Percentiles rank a stretch among this genome's conserved stretches.
These are phyloP conservation scores for Cylindrodendrum hubeiense DNA, from an alignment of 2,329 filamentous ascomycete species.

Conservation along the genomic window DNA sequence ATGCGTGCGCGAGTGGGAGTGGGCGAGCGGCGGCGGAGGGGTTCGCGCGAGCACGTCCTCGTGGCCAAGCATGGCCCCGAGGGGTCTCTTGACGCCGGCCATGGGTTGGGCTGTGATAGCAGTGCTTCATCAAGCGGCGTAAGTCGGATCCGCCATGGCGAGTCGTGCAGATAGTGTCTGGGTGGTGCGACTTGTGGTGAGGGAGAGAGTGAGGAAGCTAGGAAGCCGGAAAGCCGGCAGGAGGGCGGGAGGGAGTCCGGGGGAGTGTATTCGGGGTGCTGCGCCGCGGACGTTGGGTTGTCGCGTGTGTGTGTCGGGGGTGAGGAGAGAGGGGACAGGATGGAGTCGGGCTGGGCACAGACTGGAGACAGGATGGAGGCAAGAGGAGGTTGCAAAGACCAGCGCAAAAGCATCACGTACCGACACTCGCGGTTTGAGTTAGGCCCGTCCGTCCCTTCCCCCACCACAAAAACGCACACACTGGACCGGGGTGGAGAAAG, in stretches of 20 bases:
- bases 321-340: too few species aligned
- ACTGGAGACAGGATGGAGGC: constrained; percentile 5
- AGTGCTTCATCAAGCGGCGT: constrained; percentile 37
- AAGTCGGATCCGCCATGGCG: constrained; percentile 33
- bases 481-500: constrained; percentile 6
- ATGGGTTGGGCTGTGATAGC: constrained; percentile 39
- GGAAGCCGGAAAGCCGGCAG: neutral
- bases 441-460: constrained; percentile 11
- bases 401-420: constrained; percentile 20
- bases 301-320: too few species aligned
- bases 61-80: constrained; percentile 50
- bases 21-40: constrained; percentile 11
- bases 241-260: constrained; percentile 5
- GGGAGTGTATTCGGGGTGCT: neutral
- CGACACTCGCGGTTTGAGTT: constrained; percentile 9
- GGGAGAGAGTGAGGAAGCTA: neutral
- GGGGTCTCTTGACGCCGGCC: constrained; percentile 56
- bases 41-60: constrained; percentile 37
- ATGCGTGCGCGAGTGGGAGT: constrained; percentile 10
- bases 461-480: constrained; percentile 30
- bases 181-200: neutral
- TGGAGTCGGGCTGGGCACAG: too few species aligned
- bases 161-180: constrained; percentile 4
- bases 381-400: constrained; percentile 9
- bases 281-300: too few species aligned